Evolutionary conservation across 805 yeast genomes (phyloP).

Genomic region (Myxozyma melibiosi): DNA sequence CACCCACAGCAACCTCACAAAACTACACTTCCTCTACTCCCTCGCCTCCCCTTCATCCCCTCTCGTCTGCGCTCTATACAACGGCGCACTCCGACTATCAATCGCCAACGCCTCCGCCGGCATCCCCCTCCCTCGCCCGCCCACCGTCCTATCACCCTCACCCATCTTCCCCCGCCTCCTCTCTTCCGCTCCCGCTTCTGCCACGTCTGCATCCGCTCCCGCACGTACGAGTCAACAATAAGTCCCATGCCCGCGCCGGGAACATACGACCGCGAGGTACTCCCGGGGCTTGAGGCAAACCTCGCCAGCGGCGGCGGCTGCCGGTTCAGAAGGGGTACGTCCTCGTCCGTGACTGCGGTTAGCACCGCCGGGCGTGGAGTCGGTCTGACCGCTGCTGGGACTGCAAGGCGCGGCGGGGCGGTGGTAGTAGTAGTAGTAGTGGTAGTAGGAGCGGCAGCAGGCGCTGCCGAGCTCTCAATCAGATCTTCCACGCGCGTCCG

Average conservation of each 20-base stretch:
- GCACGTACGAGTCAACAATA: slow-evolving; percentile 32
- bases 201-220: slow-evolving; percentile 29
- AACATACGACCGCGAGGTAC: slow-evolving; percentile 27
- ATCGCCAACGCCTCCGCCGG: slow-evolving; percentile 1
- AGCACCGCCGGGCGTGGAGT: not conserved
- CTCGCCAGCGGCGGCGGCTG: not conserved
- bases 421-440: not conserved
- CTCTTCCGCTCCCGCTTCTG: slow-evolving; percentile 17
- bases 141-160: not conserved
- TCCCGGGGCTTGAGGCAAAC: slow-evolving; percentile 24
- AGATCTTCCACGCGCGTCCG: slow-evolving; percentile 4
- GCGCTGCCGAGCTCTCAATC: not conserved
- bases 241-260: slow-evolving; percentile 33
- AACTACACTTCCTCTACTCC: too few relatives aligned
- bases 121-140: not conserved
- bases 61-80: slow-evolving; percentile 10
- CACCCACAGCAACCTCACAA: too few relatives aligned
- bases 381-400: not conserved
- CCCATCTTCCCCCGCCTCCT: not conserved
- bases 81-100: slow-evolving; percentile 8
- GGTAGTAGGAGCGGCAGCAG: not conserved
- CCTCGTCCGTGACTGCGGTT: not conserved
- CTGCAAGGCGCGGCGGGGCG: too few relatives aligned
- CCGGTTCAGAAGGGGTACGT: not conserved
- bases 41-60: not conserved